phyloP scores from a whole-genome alignment of 192 early-diverging fungal genomes.

The Phycomyces nitens region DNA sequence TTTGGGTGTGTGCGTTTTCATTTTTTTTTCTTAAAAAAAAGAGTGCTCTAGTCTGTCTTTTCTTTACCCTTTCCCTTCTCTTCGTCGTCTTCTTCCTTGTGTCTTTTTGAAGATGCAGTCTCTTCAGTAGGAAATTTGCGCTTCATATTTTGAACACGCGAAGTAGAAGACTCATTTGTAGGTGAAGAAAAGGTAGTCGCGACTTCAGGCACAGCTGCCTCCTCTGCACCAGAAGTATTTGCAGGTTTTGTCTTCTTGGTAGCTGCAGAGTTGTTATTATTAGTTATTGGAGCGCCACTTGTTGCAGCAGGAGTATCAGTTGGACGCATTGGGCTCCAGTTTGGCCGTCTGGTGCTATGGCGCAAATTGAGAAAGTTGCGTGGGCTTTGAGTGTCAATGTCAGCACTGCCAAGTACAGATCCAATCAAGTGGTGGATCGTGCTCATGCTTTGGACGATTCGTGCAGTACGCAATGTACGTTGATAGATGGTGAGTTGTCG shows the following conservation, averaged over 20 bases:
- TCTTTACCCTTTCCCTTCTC: slow-evolving; percentile 18
- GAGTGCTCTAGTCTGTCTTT: slow-evolving; percentile 6
- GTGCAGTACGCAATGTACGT: slow-evolving; percentile 13
- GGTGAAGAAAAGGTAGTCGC: neutral
- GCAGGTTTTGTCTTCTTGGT: neutral
- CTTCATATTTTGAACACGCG: neutral
- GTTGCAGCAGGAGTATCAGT: neutral
- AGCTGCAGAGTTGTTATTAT: neutral
- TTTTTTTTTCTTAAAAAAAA: neutral
- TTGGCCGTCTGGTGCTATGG: neutral
- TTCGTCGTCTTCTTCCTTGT: neutral
- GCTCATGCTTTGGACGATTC: slow-evolving; percentile 32
- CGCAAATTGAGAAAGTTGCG: neutral
- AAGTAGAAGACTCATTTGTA: neutral
- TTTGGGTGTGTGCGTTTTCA: neutral
- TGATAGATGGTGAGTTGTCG: neutral
- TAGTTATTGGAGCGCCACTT: neutral
- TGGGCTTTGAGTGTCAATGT: slow-evolving; percentile 16
- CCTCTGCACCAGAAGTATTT: neutral
- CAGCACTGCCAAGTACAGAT: slow-evolving; percentile 28
- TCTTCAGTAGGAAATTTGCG: neutral
- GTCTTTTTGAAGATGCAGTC: neutral
- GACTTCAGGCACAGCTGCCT: neutral
- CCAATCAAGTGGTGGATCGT: slow-evolving; percentile 33
- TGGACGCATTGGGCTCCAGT: neutral